Conservation (phyloP, 805 yeast genomes). For the Pichia pseudocactophila region DNA sequence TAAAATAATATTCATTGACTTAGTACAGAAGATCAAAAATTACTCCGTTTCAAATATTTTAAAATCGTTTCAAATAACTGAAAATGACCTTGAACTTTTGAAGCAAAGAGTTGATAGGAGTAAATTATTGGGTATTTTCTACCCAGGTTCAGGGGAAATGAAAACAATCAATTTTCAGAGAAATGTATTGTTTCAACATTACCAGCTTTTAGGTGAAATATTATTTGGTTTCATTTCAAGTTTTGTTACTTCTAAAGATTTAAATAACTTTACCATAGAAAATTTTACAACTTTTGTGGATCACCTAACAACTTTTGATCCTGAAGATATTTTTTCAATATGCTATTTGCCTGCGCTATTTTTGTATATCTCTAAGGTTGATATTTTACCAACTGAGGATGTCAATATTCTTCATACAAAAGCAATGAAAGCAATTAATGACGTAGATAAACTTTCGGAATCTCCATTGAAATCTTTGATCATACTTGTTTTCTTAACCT, state of each 20-base stretch:
- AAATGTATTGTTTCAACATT: constrained; percentile 53
- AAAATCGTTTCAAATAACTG: constrained; percentile 49
- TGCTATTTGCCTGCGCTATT: constrained; percentile 59
- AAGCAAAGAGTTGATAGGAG: constrained; percentile 44
- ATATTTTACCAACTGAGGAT: constrained; percentile 28
- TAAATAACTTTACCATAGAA: constrained; percentile 26
- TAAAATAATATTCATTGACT: neutral
- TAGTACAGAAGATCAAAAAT: neutral
- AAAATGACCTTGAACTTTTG: constrained; percentile 44
- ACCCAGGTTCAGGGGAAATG: constrained; percentile 35
- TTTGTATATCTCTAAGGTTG: constrained; percentile 33
- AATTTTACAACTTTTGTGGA: constrained; percentile 34
- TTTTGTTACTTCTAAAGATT: constrained; percentile 12
- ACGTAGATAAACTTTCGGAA: constrained; percentile 35
- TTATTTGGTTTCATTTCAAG: constrained; percentile 39
- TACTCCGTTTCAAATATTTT: constrained; percentile 21
- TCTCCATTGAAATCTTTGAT: constrained; percentile 43
- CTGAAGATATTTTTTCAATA: constrained; percentile 55
- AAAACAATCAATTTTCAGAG: constrained; percentile 50
- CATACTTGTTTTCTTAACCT: constrained; percentile 43
- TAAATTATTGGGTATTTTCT: constrained; percentile 42
- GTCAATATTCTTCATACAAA: constrained; percentile 31
- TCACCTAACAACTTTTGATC: constrained; percentile 39
- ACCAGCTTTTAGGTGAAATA: constrained; percentile 63
- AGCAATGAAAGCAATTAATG: constrained; percentile 29